Evolutionary conservation across 192 early-diverging fungal genomes (phyloP).

Genomic region (Mortierella alpina): DNA sequence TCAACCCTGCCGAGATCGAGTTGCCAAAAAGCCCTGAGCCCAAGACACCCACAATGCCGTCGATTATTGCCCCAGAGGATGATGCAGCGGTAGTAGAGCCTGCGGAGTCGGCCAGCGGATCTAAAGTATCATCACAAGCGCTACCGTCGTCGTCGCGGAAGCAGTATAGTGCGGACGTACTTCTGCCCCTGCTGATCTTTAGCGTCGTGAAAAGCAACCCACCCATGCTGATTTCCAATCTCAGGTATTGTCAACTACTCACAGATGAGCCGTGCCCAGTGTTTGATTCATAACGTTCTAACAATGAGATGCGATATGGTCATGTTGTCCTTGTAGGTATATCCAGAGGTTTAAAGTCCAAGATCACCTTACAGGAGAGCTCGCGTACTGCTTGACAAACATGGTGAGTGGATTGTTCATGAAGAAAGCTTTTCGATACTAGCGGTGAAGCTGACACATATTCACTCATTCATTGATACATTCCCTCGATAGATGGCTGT

Average conservation of each 20-base stretch:
- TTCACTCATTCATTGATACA: not conserved
- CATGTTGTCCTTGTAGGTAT: constrained; percentile 16
- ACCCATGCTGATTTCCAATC: constrained; percentile 73
- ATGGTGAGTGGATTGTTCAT: constrained; percentile 38
- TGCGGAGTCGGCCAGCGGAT: not conserved
- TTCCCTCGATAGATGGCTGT: constrained; percentile 53
- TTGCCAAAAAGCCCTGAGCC: constrained; percentile 24
- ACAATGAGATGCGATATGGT: too few relatives aligned
- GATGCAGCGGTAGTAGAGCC: not conserved
- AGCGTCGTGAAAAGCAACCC: constrained; percentile 76
- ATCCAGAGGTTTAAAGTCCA: constrained; percentile 61
- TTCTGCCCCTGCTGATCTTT: constrained; percentile 76
- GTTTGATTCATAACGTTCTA: too few relatives aligned
- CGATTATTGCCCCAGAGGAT: not conserved
- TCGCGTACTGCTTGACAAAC: constrained; percentile 63
- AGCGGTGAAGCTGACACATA: not conserved
- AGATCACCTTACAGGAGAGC: constrained; percentile 52
- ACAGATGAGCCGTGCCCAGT: not conserved
- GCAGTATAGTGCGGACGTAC: constrained; percentile 67
- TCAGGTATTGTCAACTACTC: constrained; percentile 55
- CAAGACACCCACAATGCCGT: not conserved
- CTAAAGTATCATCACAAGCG: not conserved
- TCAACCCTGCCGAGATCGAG: constrained; percentile 15
- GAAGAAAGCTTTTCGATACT: too few relatives aligned
- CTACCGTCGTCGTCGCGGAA: constrained; percentile 1